Evolutionary conservation across 1,284 basidiomycete genomes (phyloP).

Genomic region (Puccinia horiana): DNA sequence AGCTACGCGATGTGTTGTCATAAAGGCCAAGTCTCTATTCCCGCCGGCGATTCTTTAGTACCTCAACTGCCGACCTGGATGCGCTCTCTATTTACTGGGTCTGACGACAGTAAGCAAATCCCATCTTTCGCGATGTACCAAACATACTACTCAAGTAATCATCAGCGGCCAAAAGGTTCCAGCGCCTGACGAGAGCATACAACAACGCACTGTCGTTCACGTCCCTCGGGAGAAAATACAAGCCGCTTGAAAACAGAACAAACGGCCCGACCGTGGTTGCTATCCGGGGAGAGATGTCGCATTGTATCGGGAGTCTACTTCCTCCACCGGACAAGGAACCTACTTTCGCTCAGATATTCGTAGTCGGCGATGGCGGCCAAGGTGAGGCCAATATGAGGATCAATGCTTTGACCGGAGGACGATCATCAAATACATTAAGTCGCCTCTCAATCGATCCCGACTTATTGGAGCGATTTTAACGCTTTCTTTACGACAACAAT

Average conservation of each 20-base stretch:
- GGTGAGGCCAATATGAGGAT: background rate
- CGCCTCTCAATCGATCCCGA: no score
- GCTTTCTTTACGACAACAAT: no score
- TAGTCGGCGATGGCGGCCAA: background rate
- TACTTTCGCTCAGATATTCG: conserved; percentile 10
- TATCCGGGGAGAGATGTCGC: background rate
- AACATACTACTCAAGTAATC: no score
- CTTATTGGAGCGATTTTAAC: no score
- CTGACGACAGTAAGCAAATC: no score
- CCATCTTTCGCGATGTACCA: no score
- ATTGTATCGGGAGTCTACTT: background rate
- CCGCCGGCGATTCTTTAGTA: no score
- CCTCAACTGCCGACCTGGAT: no score
- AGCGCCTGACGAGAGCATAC: background rate
- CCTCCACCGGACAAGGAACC: background rate
- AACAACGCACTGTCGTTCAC: conserved; percentile 1
- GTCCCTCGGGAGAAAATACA: background rate
- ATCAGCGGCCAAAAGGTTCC: background rate
- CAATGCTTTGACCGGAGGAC: background rate
- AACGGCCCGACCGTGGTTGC: background rate
- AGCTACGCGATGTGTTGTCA: no score
- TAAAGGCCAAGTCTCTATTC: no score
- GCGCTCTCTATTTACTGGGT: no score
- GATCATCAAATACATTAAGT: no score
- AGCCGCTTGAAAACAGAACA: background rate